Evolutionary conservation across 768 basidiomycete species (phyloP), one percentile per base, ranked within the genome.

Genomic region (Sarcodon aspratus): DNA sequence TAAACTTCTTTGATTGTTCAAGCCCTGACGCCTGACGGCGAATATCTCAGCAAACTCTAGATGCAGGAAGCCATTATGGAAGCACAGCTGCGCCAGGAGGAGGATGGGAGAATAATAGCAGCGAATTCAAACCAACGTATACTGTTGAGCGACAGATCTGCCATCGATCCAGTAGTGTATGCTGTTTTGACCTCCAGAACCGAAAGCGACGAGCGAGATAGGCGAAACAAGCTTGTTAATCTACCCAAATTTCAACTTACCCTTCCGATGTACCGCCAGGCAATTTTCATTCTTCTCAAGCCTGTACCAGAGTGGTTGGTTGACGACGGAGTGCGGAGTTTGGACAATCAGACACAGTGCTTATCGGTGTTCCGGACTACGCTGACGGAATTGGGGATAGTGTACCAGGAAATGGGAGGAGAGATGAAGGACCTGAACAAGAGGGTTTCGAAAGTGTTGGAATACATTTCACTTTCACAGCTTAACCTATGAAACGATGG

Each of bases 21-120:
- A 8, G 27, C 15, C 15, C 40, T 13, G 40, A 9, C 5, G 13
- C 27, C 18, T 42, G 11, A 42, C 27, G 40, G 15, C 40, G 40
- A 42, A 5, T 27, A 27, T 27, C 21, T 27, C 76, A 17, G 67
- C 64, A 9, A 68, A 61, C 43, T 58, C 78, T 68, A 75, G 50
- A 83, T 85, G 82, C 82, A 84, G 59, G 53, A 61, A 37, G 76
- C 75, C 7, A 84, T 85, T 46, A 71, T 82, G 74, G 50, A 68
- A 6, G 76, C 73, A 1, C 79, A 85, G 50, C 51, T 79, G 50
- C 54, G 63, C 32, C 66, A 61, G 45, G 80, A 83, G 62, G 54
- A 51, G 18, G 55, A 59, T 2, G 56, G 52, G 11, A 40, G n/a
- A 38, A 42, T 55, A 49, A 5, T 37, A 44, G 44, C 50, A 48